These are phyloP conservation scores for Dendrobium huoshanense DNA, from an alignment of 106 monocot genomes.

Conservation along the genomic window DNA sequence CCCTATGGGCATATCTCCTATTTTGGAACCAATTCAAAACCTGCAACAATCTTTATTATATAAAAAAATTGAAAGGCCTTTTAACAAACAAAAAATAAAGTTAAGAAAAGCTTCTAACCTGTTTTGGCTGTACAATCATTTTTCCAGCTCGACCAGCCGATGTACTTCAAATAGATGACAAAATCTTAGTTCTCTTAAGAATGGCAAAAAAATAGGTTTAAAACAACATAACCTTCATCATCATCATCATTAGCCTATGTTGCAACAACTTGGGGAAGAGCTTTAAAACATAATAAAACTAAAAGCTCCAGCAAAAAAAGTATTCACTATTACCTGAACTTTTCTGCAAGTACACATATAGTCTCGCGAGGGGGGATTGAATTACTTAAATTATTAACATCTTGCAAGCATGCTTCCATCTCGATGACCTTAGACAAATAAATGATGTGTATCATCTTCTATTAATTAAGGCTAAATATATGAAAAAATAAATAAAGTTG, in stretches of 20 bases:
- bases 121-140: slow-evolving; percentile 74
- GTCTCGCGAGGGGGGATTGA: slow-evolving; percentile 62
- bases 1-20: slow-evolving; percentile 84
- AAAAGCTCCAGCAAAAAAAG: background rate
- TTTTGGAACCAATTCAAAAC: slow-evolving; percentile 99
- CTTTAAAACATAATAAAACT: background rate
- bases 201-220: background rate
- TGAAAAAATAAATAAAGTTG: background rate
- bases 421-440: slow-evolving; percentile 49
- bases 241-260: background rate
- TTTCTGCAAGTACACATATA: slow-evolving; percentile 67
- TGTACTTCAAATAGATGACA: slow-evolving; percentile 34
- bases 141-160: slow-evolving; percentile 72
- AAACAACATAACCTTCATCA: background rate
- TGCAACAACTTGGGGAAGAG: background rate
- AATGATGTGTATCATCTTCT: background rate
- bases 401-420: slow-evolving; percentile 88
- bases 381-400: slow-evolving; percentile 49
- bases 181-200: slow-evolving; percentile 4
- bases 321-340: slow-evolving; percentile 58
- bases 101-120: slow-evolving; percentile 36
- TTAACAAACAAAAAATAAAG: background rate
- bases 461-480: background rate
- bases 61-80: background rate
- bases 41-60: slow-evolving; percentile 26